Evolutionary conservation across 2,329 filamentous ascomycete genomes (phyloP), one percentile per base, ranked within the genome.

Genomic region (Colletotrichum somersetense): DNA sequence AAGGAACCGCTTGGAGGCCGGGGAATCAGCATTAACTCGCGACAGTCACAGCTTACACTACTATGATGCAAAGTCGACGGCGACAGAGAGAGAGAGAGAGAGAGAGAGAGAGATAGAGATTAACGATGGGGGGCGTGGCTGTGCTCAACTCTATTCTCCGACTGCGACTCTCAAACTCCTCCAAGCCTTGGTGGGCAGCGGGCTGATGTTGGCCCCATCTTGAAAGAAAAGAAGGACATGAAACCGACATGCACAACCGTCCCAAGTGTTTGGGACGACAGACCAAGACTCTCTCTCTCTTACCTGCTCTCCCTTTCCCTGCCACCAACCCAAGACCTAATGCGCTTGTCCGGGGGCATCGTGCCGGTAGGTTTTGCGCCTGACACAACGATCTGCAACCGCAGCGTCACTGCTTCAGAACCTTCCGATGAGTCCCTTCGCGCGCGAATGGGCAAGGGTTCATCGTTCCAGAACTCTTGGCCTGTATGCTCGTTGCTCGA

Each of bases 371-470:
- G 66, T 72, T 72, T 64, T 69, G 42, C 55, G 53, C 44, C 61
- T 70, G 70, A 72, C 61, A 72, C 70, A 70, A 70, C 20, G 70
- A 72, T 72, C 70, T 72, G 66, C 70, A 72, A 53, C 70, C 70
- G 53, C 23, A 55, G 66, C 70, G 66, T 70, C 66, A 70, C 70
- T 65, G 70, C 66, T 56, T 72, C 70, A 72, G 66, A 65, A 50
- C 50, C 26, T 35, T 52, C 40, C 46, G 53, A 42, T 58, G 58
- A 53, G 48, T 55, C 38, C 38, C 58, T 72, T 48, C 16, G n/a
- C 35, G 40, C 59, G 42, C 59, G 35, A 42, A 4, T 55, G 46
- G 33, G 69, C 66, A 72, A 64, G 46, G 44, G 63, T 61, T 61
- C 44, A 61, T 33, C 58, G 48, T 72, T 69, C 56, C 53, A 69